Evolutionary conservation across 2,329 filamentous ascomycete genomes (phyloP), one percentile per base, ranked within the genome.

Genomic region (Orbilia ellipsospora): DNA sequence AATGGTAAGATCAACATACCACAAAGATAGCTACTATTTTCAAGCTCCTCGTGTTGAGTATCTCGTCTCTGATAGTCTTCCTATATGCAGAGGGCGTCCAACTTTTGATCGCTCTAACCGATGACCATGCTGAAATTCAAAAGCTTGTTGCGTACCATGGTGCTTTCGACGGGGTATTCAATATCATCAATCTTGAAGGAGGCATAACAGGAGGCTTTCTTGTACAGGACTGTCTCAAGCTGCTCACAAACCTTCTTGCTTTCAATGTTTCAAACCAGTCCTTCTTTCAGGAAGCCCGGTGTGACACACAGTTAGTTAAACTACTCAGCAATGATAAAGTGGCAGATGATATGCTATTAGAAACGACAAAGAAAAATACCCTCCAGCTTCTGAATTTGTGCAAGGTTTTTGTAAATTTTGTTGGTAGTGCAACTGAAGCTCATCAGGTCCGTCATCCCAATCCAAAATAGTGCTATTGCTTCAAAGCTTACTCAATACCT

Each of bases 91-190:
- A 96, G 83, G 93, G 90, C 3, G 87, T 99, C 28, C 86, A 90
- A n/a, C 86, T 99, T 13, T 87, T 99, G 57, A 96, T 92, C 36
- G 92, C 93, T 69, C 86, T 99, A 31, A 97, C 95, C 0, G 92
- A 93, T 31, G 90, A 90, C 0, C 97, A 94, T 7, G 84, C 90
- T 50, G 94, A 98, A 80, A 88, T 99, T 62, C 94, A 98, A 81
- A 98, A 98, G 82, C 87, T 98, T 1, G 94, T 98, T 23, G 95
- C 93, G 0, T 98, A 97, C 78, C 93, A 97, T 80, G 94, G 93
- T 85, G 92, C 94, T 0, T 98, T 97, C 80, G 93, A 95, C 76
- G 89, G 90, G 51, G 85, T 96, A 26, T 97, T 98, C 81, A 86
- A 86, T 52, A 90, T 98, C 63, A 92, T 99, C 63, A 87, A 90